These are phyloP conservation scores for Neospermospora avenae DNA, from an alignment of 2,329 filamentous ascomycete species.

Conservation along the genomic window DNA sequence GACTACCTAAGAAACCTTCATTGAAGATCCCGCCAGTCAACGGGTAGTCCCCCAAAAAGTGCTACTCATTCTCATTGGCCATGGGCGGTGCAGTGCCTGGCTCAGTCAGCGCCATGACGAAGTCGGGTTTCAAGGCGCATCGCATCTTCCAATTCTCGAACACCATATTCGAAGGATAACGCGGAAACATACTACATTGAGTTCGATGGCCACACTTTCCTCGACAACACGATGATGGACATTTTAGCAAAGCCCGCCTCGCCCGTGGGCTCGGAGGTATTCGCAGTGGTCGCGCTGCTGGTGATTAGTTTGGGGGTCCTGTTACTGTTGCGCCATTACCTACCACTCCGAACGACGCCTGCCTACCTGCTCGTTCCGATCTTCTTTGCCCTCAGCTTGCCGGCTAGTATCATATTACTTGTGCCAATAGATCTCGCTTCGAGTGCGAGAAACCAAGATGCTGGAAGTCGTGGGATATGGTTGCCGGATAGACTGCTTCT, in stretches of 20 bases:
- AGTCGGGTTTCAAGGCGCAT: not conserved
- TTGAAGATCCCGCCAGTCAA: not conserved
- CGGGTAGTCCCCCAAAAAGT: not conserved
- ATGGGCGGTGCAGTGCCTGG: not conserved
- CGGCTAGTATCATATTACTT: constrained; percentile 84
- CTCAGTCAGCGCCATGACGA: not conserved
- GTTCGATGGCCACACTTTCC: constrained; percentile 16
- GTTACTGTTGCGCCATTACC: constrained; percentile 81
- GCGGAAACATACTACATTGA: not conserved
- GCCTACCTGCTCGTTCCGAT: constrained; percentile 88
- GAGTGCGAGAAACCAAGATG: constrained; percentile 69
- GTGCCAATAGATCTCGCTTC: constrained; percentile 96
- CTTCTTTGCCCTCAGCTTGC: constrained; percentile 92
- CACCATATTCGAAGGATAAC: not conserved
- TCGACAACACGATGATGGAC: constrained; percentile 23
- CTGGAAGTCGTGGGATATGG: constrained; percentile 77
- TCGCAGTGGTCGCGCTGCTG: constrained; percentile 69
- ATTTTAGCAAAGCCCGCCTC: constrained; percentile 47
- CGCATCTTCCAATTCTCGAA: not conserved
- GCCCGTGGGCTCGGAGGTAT: constrained; percentile 75
- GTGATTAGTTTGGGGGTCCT: constrained; percentile 74
- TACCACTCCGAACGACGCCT: constrained; percentile 86
- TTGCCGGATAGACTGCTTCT: constrained; percentile 73
- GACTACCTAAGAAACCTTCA: too few species aligned
- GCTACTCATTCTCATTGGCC: not conserved